phyloP scores from a whole-genome alignment of 2,329 filamentous ascomycete genomes.

The Aspergillus novoparasiticus region DNA sequence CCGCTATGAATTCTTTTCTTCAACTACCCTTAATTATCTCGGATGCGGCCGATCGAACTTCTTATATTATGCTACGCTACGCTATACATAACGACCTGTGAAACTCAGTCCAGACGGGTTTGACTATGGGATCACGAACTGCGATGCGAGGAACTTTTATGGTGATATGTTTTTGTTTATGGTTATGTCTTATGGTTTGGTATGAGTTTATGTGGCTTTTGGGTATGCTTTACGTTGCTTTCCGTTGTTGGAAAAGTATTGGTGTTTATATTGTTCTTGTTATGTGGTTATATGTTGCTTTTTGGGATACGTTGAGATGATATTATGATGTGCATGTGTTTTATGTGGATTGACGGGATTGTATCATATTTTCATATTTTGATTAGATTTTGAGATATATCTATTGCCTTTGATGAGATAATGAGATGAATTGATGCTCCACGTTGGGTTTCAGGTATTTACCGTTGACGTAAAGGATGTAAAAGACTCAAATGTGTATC shows the following conservation, averaged over 20 bases:
- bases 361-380: slow-evolving; percentile 8
- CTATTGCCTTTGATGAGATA: background rate
- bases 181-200: background rate
- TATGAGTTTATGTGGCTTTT: background rate
- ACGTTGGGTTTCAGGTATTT: background rate
- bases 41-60: background rate
- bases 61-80: too few relatives aligned
- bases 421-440: background rate
- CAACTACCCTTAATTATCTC: background rate
- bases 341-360: background rate
- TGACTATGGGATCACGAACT: background rate
- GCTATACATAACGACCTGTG: background rate
- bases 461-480: background rate
- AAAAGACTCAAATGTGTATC: background rate
- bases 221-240: background rate
- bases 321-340: background rate
- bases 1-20: too few relatives aligned
- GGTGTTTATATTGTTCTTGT: background rate
- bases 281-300: background rate
- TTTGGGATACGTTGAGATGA: slow-evolving; percentile 1
- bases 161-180: background rate
- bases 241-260: slow-evolving; percentile 3
- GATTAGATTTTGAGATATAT: background rate
- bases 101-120: too few relatives aligned
- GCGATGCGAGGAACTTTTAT: background rate